phyloP scores from a whole-genome alignment of 2,329 filamentous ascomycete genomes.

The Paecilomyces variotii region DNA sequence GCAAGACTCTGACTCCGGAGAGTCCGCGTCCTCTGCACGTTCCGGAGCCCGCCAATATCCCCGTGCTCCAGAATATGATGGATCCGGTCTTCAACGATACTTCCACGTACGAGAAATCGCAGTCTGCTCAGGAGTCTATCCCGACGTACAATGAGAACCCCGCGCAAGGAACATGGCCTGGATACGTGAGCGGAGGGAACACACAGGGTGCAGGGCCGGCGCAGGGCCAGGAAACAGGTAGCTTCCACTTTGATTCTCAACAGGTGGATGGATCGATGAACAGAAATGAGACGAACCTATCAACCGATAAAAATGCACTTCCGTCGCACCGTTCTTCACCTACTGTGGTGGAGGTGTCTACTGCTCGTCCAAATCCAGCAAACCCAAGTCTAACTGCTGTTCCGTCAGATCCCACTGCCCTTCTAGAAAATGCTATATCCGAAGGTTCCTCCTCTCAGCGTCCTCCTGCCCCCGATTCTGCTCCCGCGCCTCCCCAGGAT shows the following conservation, averaged over 20 bases:
- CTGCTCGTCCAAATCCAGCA: conserved; percentile 6
- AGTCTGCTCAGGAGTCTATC: conserved; percentile 14
- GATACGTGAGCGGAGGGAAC: not conserved
- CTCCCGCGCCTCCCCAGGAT: conserved; percentile 12
- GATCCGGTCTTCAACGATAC: conserved; percentile 64
- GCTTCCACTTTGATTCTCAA: conserved; percentile 21
- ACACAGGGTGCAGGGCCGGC: conserved; percentile 4
- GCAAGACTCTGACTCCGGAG: conserved; percentile 59
- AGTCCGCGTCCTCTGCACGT: conserved; percentile 64
- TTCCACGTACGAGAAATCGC: conserved; percentile 46
- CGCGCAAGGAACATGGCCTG: conserved; percentile 3
- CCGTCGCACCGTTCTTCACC: conserved; percentile 12
- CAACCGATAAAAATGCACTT: conserved; percentile 13
- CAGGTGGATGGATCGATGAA: conserved; percentile 15
- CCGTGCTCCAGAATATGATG: conserved; percentile 63
- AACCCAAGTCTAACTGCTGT: conserved; percentile 16
- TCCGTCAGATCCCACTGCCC: conserved; percentile 19
- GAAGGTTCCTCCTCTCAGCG: conserved; percentile 11
- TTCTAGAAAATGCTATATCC: conserved; percentile 8
- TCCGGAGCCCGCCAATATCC: conserved; percentile 60
- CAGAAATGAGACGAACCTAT: conserved; percentile 19
- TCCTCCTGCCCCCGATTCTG: conserved; percentile 9
- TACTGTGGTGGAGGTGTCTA: conserved; percentile 8
- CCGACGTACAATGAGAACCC: conserved; percentile 9
- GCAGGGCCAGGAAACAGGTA: conserved; percentile 22